These are phyloP conservation scores for Suhomyces yuchorum DNA, from an alignment of 1,139 yeast genomes.

Conservation along the genomic window DNA sequence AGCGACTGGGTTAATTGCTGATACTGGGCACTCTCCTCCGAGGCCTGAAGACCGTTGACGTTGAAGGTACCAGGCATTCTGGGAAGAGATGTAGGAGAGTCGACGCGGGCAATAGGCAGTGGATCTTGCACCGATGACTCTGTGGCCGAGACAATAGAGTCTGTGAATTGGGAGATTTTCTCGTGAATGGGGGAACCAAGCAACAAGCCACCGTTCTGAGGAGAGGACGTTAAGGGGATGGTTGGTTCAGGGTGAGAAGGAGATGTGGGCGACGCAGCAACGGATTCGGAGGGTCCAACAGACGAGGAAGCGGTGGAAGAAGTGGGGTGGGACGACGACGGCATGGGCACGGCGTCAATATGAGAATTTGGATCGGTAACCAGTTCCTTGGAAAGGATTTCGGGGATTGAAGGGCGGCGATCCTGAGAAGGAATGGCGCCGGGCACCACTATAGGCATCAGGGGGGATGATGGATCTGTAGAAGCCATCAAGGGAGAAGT, in stretches of 20 bases:
- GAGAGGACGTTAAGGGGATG: background rate
- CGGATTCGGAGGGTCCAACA: background rate
- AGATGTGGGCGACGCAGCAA: slow-evolving; percentile 1
- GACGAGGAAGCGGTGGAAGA: background rate
- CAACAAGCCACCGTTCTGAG: slow-evolving; percentile 2
- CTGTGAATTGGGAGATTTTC: slow-evolving; percentile 17
- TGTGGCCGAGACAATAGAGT: slow-evolving; percentile 15
- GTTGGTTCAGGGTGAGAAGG: slow-evolving; percentile 1
- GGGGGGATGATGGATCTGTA: slow-evolving; percentile 7
- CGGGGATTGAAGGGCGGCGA: slow-evolving; percentile 1
- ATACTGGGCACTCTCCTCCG: slow-evolving; percentile 21
- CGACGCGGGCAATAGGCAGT: slow-evolving; percentile 8
- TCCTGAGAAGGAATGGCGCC: background rate
- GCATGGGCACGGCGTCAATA: background rate
- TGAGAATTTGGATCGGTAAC: background rate
- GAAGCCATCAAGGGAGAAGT: slow-evolving; percentile 2
- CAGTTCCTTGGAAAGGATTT: background rate
- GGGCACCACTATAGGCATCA: slow-evolving; percentile 3
- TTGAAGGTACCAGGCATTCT: slow-evolving; percentile 63
- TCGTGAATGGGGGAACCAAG: slow-evolving; percentile 20
- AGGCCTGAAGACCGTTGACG: slow-evolving; percentile 50
- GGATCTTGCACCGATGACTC: slow-evolving; percentile 4
- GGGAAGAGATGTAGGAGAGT: slow-evolving; percentile 38
- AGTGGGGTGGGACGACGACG: background rate
- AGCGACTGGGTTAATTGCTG: slow-evolving; percentile 25